Base-by-base conservation (phyloP, 139 green algal genomes). In the Haematococcus lacustris region DNA sequence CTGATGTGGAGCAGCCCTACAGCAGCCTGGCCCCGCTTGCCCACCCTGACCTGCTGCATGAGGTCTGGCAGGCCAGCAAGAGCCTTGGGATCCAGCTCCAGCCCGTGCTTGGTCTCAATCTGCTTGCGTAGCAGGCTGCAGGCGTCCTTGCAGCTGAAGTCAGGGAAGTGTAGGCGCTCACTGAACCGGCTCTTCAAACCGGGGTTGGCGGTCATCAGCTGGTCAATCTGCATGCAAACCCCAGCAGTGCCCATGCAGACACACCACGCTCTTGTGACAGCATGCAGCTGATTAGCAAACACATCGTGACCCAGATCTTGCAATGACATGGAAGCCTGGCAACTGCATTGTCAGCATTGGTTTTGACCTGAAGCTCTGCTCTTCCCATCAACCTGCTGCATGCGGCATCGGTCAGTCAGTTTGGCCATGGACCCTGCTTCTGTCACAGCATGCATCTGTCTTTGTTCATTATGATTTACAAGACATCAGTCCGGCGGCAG, bases 161-260 rank as follows among this genome's bases (percentile, higher is more conserved):
- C 75, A 26, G 77, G 72, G 51, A 87, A 87, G 47, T 71, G 34
- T 26, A 87, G 70, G 1, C 39, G 32, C 73, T 82, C 62, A 39
- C 75, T 84, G 81, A 87, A 87, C 32, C 81, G 76, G 69, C 73
- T 81, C 76, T 87, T 87, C 30, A 87, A 75, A 0, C 81, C 81
- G 9, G 81, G 81, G 75, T 87, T 87, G 59, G 78, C 61, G 2
- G 66, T 7, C 73, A 87, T 74, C 26, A 83, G 75, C 59, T 76
- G 78, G 25, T 87, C 75, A 0, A 87, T 66, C 74, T 86, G 62
- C 1, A 33, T 28, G 40, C 0, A 61, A 47, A n/a, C 3, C n/a
- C n/a, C n/a, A n/a, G n/a, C n/a, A n/a, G n/a, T n/a, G n/a, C n/a
- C n/a, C n/a, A n/a, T n/a, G n/a, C n/a, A n/a, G n/a, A n/a, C n/a